Evolutionary conservation across 805 yeast species (phyloP).

Genomic region (Saccharomycopsis fibuligera): DNA sequence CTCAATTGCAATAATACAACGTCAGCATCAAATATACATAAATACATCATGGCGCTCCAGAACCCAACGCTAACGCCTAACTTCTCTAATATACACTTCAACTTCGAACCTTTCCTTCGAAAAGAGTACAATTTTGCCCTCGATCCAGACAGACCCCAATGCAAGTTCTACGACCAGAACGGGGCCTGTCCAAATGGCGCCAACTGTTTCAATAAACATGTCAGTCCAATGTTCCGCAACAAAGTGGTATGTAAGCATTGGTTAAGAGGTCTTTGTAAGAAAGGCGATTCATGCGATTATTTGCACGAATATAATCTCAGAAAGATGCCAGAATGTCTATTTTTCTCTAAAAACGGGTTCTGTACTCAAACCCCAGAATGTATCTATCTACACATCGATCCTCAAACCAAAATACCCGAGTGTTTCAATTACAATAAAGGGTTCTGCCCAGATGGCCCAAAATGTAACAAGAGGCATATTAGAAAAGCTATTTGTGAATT

Average conservation of each 20-base stretch:
- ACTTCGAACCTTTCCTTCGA: slow-evolving; percentile 78
- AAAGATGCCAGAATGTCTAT: slow-evolving; percentile 95
- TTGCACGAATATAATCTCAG: slow-evolving; percentile 90
- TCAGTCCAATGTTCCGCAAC: slow-evolving; percentile 55
- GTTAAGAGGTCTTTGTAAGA: slow-evolving; percentile 95
- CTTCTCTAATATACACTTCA: slow-evolving; percentile 36
- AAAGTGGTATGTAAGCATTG: slow-evolving; percentile 96
- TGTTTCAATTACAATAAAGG: slow-evolving; percentile 82
- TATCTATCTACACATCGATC: slow-evolving; percentile 85
- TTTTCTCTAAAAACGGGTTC: slow-evolving; percentile 70
- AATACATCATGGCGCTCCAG: no score
- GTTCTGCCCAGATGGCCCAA: slow-evolving; percentile 88
- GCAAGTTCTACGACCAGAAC: slow-evolving; percentile 63
- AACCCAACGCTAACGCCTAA: slow-evolving; percentile 24
- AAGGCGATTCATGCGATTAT: slow-evolving; percentile 94
- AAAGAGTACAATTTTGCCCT: slow-evolving; percentile 76
- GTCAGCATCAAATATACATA: no score
- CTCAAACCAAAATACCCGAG: slow-evolving; percentile 79
- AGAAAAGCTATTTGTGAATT: slow-evolving; percentile 70
- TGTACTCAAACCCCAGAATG: slow-evolving; percentile 95
- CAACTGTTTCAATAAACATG: slow-evolving; percentile 84
- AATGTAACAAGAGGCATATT: slow-evolving; percentile 75
- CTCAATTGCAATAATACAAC: no score
- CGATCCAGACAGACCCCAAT: slow-evolving; percentile 85
- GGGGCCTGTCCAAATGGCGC: slow-evolving; percentile 77